Evolutionary conservation across 495 filamentous ascomycete species (phyloP).

Genomic region (Penicillium atrosanguineum): DNA sequence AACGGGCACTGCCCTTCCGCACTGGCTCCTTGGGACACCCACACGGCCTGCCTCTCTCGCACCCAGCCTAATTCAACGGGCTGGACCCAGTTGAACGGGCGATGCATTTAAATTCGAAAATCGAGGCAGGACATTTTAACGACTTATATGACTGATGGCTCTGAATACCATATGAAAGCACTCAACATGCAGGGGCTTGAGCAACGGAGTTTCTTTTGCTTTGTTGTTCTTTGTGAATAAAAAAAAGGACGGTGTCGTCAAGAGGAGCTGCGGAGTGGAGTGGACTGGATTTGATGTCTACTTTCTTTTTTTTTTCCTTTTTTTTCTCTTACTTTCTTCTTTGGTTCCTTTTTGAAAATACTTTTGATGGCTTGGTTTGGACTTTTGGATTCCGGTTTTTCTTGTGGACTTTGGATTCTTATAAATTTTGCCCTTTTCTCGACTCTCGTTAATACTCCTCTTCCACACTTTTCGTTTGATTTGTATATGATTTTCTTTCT

Average conservation of each 20-base stretch:
- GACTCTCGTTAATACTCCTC: constrained; percentile 18
- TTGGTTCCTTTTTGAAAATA: constrained; percentile 1
- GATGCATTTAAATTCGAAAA: background rate
- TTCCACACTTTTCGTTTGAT: background rate
- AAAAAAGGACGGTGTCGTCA: constrained; percentile 16
- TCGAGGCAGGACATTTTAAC: constrained; percentile 14
- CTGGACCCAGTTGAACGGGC: constrained; percentile 19
- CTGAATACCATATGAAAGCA: constrained; percentile 16
- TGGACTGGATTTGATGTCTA: too few relatives aligned
- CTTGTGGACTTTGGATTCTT: background rate
- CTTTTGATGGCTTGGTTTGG: background rate
- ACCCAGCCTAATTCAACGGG: constrained; percentile 24
- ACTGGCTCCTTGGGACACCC: constrained; percentile 35
- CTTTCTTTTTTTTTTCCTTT: too few relatives aligned
- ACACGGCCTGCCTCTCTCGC: constrained; percentile 24
- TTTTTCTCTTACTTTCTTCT: constrained; percentile 5
- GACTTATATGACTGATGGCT: constrained; percentile 30
- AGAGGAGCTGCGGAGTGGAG: constrained; percentile 14
- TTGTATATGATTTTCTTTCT: constrained; percentile 19
- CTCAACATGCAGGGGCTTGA: constrained; percentile 15
- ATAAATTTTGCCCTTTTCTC: constrained; percentile 9
- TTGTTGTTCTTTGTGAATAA: constrained; percentile 12
- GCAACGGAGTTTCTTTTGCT: constrained; percentile 21
- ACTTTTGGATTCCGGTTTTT: background rate
- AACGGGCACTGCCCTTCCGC: constrained; percentile 29